Evolutionary conservation across 2,329 filamentous ascomycete genomes (phyloP), one percentile per base, ranked within the genome.

Genomic region (Aquanectria penicillioides): DNA sequence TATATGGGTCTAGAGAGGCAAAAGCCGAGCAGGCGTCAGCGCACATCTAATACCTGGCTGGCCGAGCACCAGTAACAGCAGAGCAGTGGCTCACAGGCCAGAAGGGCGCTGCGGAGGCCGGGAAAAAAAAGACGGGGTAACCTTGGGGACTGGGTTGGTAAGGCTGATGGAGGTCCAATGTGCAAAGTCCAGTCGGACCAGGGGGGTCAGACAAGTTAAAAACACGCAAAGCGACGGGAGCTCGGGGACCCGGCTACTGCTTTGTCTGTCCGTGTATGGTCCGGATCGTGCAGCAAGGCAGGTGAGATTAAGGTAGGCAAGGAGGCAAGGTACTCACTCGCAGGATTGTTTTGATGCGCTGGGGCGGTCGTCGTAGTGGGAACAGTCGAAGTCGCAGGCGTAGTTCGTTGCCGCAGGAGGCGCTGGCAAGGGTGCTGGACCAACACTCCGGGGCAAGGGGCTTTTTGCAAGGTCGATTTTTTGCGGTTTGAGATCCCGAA

Each of bases 111-210:
- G 62, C 48, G 62, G 62, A 64, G 63, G 54, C 31, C 55, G 50
- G 46, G 50, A 55, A 40, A 51, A 48, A 54, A 62, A 62, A 57
- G 49, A 55, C 49, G 62, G 62, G 58, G 57, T 46, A 61, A 53
- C 20, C 46, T 47, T 57, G 38, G 48, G 29, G 37, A 48, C 36
- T 49, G 44, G 48, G 51, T 58, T 54, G 61, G 59, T 64, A 64
- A 65, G 63, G 63, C 61, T 64, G 62, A 59, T 40, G 46, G 50
- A 55, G 46, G 23, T 40, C 20, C 17, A n/a, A n/a, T n/a, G 31
- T 46, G 31, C 20, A 38, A 40, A 38, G 29, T 28, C 37, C 41
- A 23, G 46, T 25, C 43, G 25, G 46, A 57, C 53, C 43, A 53
- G 53, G 53, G 50, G 40, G 53, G 47, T 34, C 48, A 40, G 48